Evolutionary conservation across 2,329 filamentous ascomycete species (phyloP), one percentile per base, ranked within the genome.

Genomic region (Coleophoma crateriformis): DNA sequence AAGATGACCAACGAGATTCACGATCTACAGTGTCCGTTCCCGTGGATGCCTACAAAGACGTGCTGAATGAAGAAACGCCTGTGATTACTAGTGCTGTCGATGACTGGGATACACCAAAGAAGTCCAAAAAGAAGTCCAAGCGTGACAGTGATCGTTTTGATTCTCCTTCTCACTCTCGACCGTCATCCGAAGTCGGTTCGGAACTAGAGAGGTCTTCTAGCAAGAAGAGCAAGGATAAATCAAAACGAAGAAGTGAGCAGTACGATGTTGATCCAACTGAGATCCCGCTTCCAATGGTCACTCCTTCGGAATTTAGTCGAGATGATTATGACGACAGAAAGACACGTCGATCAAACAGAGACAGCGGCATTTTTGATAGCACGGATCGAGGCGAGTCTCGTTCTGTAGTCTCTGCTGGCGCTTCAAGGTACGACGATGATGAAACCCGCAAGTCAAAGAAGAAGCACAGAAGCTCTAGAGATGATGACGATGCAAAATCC

Each of bases 401-500:
- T 52, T 79, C 76, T 33, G 69, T 76, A 12, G 70, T 75, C 5
- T 79, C 77, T 6, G 52, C 46, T 34, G 74, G 73, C 46, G 66
- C 69, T 37, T 61, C 61, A 43, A 61, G 63, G 47, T 60, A 65
- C 48, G 62, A 65, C 20, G 62, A 68, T 22, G 52, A 60, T 38
- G 60, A 60, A 15, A 51, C 49, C 44, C 56, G 55, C 20, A 61
- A 58, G 45, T 59, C 51, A 10, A 62, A 62, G 51, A 63, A 64
- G 37, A 71, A 72, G 45, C 65, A 64, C 51, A 66, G 68, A 49
- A 67, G 62, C 39, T 67, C 65, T 38, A 63, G 61, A 47, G 74
- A 77, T 22, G 74, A 77, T 17, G 67, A 78, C 34, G 75, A 77
- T 52, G 58, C 67, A 19, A 74, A 71, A 58, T 77, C 72, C 14